Evolutionary conservation across 208 protist genomes (phyloP).

Genomic region (Tetramitus jugosus): DNA sequence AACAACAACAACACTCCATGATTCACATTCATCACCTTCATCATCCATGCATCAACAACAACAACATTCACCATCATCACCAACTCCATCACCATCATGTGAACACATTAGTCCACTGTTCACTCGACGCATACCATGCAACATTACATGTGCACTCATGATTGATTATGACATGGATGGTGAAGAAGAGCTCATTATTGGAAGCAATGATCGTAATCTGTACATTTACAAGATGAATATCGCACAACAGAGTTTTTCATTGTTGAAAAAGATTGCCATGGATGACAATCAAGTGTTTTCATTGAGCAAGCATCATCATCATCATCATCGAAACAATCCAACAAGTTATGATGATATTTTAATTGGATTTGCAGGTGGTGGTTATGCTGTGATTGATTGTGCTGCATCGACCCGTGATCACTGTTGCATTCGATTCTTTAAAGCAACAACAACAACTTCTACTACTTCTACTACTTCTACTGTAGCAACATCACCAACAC

Average conservation of each 20-base stretch:
- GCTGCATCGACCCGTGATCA: too few species aligned
- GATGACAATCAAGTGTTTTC: background rate
- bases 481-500: too few species aligned
- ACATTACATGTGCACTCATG: background rate
- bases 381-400: too few species aligned
- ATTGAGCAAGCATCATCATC: background rate
- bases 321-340: too few species aligned
- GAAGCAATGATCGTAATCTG: background rate
- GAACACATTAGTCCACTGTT: conserved; percentile 10
- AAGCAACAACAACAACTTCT: too few species aligned
- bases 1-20: background rate
- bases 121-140: background rate
- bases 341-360: too few species aligned
- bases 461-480: too few species aligned
- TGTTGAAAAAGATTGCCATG: background rate
- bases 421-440: too few species aligned
- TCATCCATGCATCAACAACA: background rate
- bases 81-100: background rate
- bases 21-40: background rate
- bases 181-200: background rate
- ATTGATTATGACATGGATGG: background rate
- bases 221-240: background rate
- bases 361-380: too few species aligned
- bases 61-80: background rate
- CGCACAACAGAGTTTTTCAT: background rate